Base-by-base conservation (phyloP, 768 basidiomycete species). In the Xerocomellus chrysenteron region DNA sequence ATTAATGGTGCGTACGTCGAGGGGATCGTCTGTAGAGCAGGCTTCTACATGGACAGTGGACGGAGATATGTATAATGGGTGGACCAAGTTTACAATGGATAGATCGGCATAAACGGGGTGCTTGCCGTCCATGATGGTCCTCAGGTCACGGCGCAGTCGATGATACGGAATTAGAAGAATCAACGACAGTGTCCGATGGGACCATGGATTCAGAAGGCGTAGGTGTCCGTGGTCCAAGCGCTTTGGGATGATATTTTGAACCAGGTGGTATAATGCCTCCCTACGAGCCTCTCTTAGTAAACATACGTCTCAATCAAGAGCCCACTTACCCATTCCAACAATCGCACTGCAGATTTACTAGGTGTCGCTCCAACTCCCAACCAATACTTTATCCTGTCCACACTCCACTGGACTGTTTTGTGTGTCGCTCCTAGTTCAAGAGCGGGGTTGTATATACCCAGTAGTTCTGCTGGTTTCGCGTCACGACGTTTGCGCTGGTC, bases 381-480 rank as follows among this genome's bases (percentile, higher is more conserved):
- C 96, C 96, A 98, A 67, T 91, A 93, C 56, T 81, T 80, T 70
- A 98, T 92, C 68, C 96, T 84, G 64, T 91, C 87, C 26, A 88
- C 86, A 71, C 93, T 94, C 94, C 95, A 98, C 63, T 87, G 82
- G 54, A 98, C 78, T 35, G 82, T 85, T 74, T 94, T 96, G 62
- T 82, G 79, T 24, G 75, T 71, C 56, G 78, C 71, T 37, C 78
- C 80, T 17, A 68, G 76, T 48, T 71, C 72, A 45, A 83, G 73
- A 59, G 80, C 84, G 4, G 92, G 94, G 71, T 92, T 79, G 76
- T 90, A 97, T 46, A 89, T 78, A 33, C 94, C 96, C 47, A 98
- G 76, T 39, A 86, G 80, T 73, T 98, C 96, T 63, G 90, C 81
- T 13, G 96, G 96, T 68, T 85, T 86, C 40, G 87, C 93, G 66